Conservation (phyloP, 495 filamentous ascomycete genomes). For the Cercophora newfieldiana region DNA sequence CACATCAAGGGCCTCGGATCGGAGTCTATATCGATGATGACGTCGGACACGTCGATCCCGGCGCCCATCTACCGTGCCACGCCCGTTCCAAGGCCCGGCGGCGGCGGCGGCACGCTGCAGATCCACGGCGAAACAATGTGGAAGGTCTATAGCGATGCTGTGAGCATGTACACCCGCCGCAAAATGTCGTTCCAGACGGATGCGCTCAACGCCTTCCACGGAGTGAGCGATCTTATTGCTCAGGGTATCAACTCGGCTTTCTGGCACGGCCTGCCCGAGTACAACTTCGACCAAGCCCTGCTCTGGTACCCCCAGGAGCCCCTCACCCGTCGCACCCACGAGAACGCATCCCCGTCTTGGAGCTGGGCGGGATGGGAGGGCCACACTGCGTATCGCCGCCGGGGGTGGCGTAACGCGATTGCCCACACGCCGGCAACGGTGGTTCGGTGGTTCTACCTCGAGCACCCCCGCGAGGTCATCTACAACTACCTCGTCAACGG, state of each 20-base stretch:
- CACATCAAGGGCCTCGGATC: slow-evolving; percentile 9
- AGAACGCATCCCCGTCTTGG: slow-evolving; percentile 10
- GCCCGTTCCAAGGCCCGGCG: background rate
- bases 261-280: slow-evolving; percentile 24
- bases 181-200: slow-evolving; percentile 21
- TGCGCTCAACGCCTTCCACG: slow-evolving; percentile 19
- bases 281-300: slow-evolving; percentile 20
- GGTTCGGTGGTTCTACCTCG: slow-evolving; percentile 9
- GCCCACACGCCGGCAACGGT: slow-evolving; percentile 4
- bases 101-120: slow-evolving; percentile 1
- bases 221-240: slow-evolving; percentile 15
- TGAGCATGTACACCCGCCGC: slow-evolving; percentile 18
- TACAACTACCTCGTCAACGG: background rate
- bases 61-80: slow-evolving; percentile 15
- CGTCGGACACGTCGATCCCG: background rate
- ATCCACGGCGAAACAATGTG: slow-evolving; percentile 18
- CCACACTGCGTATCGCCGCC: slow-evolving; percentile 20
- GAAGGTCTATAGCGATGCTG: slow-evolving; percentile 18
- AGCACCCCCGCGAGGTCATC: slow-evolving; percentile 2
- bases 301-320: slow-evolving; percentile 20
- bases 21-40: background rate
- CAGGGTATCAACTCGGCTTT: slow-evolving; percentile 18
- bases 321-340: slow-evolving; percentile 7
- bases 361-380: slow-evolving; percentile 24
- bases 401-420: slow-evolving; percentile 20